Conservation (phyloP, 257 asterid genomes). For the Cordia subcordata region DNA sequence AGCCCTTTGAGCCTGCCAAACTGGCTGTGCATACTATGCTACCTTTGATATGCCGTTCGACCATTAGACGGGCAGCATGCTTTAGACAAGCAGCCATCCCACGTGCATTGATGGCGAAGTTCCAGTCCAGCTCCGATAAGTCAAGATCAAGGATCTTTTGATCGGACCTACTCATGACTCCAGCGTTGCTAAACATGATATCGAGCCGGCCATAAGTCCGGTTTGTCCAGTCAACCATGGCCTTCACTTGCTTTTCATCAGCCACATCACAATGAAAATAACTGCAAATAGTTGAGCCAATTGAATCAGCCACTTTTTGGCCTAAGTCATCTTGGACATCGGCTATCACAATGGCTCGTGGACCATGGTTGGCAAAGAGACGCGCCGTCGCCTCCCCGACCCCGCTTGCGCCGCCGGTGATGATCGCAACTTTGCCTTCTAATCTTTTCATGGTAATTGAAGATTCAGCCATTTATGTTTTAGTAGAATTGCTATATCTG, state of each 20-base stretch:
- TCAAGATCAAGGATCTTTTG: constrained; percentile 10
- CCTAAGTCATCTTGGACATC: constrained; percentile 26
- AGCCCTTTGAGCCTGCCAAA: constrained; percentile 4
- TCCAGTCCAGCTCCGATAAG: not conserved
- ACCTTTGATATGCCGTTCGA: constrained; percentile 12
- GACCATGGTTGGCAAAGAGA: constrained; percentile 21
- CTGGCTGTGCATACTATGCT: constrained; percentile 24
- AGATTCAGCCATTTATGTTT: too few relatives aligned
- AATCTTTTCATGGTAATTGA: not conserved
- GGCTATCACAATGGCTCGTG: constrained; percentile 15
- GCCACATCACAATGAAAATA: constrained; percentile 19
- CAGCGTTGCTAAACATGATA: constrained; percentile 28
- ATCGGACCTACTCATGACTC: not conserved
- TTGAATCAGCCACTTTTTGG: constrained; percentile 15
- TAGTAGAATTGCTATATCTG: too few relatives aligned
- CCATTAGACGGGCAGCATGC: constrained; percentile 19
- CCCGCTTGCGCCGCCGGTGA: constrained; percentile 35
- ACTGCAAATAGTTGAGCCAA: constrained; percentile 10
- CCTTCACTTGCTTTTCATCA: constrained; percentile 19
- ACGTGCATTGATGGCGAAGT: not conserved
- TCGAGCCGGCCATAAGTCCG: constrained; percentile 16
- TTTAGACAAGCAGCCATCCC: constrained; percentile 19
- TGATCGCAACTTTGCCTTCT: constrained; percentile 26
- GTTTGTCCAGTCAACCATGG: constrained; percentile 11
- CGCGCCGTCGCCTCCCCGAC: constrained; percentile 24